phyloP scores from a whole-genome alignment of 2,329 filamentous ascomycete species.

The Chrysoporthe deuterocubensis region DNA sequence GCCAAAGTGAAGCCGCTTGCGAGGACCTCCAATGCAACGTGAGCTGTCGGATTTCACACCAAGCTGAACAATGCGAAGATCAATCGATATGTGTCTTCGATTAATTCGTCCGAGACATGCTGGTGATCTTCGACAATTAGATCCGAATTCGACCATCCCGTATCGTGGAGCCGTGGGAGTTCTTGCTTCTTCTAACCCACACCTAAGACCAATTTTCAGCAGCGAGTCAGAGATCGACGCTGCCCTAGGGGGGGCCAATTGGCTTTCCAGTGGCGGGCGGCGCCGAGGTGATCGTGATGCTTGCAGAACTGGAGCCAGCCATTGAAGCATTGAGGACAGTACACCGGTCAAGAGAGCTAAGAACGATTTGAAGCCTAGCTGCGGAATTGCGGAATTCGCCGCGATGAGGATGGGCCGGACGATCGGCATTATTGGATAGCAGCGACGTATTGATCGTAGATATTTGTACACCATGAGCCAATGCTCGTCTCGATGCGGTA shows the following conservation, averaged over 20 bases:
- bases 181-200: neutral
- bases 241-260: neutral
- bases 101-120: slow-evolving; percentile 24
- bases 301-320: neutral
- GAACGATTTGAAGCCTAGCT: neutral
- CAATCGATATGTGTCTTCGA: neutral
- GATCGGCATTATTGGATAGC: neutral
- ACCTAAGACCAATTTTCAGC: slow-evolving; percentile 1
- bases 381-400: neutral
- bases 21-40: neutral
- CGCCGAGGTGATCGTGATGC: neutral
- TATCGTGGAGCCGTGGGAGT: neutral
- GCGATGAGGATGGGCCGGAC: neutral
- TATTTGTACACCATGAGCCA: neutral
- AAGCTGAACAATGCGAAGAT: no score
- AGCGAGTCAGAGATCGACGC: neutral
- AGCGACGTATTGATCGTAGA: neutral
- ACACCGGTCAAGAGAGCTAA: neutral
- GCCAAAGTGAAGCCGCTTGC: neutral
- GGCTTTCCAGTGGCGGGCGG: neutral
- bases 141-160: neutral
- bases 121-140: neutral
- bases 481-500: neutral
- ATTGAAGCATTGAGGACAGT: neutral
- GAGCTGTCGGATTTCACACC: neutral